phyloP scores from a whole-genome alignment of 768 basidiomycete species.

The Lentinula raphanica region DNA sequence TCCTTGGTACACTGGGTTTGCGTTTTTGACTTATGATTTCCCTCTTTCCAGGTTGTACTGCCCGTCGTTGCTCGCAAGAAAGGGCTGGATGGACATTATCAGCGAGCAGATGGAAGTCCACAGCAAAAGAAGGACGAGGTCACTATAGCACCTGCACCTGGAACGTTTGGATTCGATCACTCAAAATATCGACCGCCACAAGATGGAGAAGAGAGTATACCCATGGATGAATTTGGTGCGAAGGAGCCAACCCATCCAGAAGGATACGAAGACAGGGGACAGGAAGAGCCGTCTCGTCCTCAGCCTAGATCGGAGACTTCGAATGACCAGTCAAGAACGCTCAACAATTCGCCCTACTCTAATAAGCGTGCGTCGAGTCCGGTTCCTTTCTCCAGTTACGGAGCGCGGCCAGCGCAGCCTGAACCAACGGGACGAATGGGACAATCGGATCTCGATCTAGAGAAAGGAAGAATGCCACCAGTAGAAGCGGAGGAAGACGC shows the following conservation, averaged over 20 bases:
- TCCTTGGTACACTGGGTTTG: no score
- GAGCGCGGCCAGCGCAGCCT: conserved; percentile 22
- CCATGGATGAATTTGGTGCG: conserved; percentile 65
- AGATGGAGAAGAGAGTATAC: conserved; percentile 38
- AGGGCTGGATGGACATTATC: conserved; percentile 67
- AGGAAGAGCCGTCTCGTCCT: conserved; percentile 14
- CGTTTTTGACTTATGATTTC: background rate
- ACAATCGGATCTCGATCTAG: conserved; percentile 20
- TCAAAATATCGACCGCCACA: conserved; percentile 59
- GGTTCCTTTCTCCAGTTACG: conserved; percentile 61
- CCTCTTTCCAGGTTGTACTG: conserved; percentile 58
- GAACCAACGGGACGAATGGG: conserved; percentile 23
- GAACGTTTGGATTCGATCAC: conserved; percentile 76
- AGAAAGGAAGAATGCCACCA: conserved; percentile 22
- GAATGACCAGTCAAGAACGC: conserved; percentile 24
- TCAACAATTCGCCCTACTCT: conserved; percentile 4
- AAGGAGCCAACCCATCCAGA: conserved; percentile 17
- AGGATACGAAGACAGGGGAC: conserved; percentile 11
- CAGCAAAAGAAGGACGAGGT: conserved; percentile 40
- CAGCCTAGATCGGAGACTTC: conserved; percentile 14
- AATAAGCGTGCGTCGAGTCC: conserved; percentile 30
- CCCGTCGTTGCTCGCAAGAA: conserved; percentile 83
- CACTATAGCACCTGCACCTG: conserved; percentile 63
- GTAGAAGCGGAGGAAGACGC: conserved; percentile 42
- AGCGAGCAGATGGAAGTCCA: conserved; percentile 64